These are phyloP conservation scores for Gentiana straminea DNA, from an alignment of 257 asterid genomes.

Conservation along the genomic window DNA sequence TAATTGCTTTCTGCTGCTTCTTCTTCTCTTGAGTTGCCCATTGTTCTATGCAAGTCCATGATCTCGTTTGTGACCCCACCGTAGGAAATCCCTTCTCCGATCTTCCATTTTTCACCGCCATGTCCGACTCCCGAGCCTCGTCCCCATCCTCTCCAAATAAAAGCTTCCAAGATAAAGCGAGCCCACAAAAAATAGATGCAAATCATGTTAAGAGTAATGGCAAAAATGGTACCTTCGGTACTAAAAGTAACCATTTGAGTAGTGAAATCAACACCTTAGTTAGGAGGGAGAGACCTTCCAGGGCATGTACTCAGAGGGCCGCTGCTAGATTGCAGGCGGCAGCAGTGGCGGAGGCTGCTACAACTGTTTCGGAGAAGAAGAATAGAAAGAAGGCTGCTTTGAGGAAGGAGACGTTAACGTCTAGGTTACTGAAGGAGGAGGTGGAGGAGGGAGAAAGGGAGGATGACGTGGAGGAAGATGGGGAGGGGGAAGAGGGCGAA, in stretches of 20 bases:
- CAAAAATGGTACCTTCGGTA: slow-evolving; percentile 23
- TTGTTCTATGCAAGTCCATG: slow-evolving; percentile 33
- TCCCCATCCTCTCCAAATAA: slow-evolving; percentile 38
- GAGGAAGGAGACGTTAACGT: slow-evolving; percentile 45
- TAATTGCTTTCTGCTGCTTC: too few relatives aligned
- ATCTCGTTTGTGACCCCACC: slow-evolving; percentile 26
- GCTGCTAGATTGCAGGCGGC: slow-evolving; percentile 82
- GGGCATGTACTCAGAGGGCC: slow-evolving; percentile 96
- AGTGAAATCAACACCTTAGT: slow-evolving; percentile 27
- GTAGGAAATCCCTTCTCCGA: slow-evolving; percentile 26
- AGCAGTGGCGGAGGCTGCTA: slow-evolving; percentile 61
- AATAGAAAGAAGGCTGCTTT: slow-evolving; percentile 38
- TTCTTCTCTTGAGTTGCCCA: not conserved
- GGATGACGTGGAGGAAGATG: slow-evolving; percentile 23
- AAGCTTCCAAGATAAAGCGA: slow-evolving; percentile 16
- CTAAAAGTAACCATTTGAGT: slow-evolving; percentile 19
- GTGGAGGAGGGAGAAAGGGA: slow-evolving; percentile 35
- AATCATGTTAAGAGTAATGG: slow-evolving; percentile 17
- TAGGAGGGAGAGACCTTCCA: slow-evolving; percentile 82
- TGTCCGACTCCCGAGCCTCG: slow-evolving; percentile 31
- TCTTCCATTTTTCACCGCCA: slow-evolving; percentile 17
- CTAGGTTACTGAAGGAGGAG: slow-evolving; percentile 58
- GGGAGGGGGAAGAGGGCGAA: slow-evolving; percentile 30
- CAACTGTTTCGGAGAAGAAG: slow-evolving; percentile 49
- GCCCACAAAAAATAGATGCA: slow-evolving; percentile 12